These are phyloP conservation scores for Aspergillus clavatus DNA, from an alignment of 2,329 filamentous ascomycete species.

Conservation along the genomic window DNA sequence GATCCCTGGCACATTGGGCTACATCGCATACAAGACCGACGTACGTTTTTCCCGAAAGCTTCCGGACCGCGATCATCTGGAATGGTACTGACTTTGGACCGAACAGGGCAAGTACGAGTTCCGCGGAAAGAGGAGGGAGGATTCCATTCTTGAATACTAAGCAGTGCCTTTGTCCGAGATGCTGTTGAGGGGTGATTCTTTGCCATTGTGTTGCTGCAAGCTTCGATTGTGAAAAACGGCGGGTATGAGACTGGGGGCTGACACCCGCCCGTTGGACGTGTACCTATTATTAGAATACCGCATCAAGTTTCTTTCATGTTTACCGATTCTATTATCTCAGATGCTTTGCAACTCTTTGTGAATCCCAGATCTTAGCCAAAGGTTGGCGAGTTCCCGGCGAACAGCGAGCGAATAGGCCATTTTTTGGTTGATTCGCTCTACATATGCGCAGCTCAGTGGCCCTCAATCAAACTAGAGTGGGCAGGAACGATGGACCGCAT, in stretches of 20 bases:
- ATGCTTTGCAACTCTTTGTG: too few species aligned
- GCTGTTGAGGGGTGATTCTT: neutral
- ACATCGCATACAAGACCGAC: slow-evolving; percentile 73
- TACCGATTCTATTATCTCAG: neutral
- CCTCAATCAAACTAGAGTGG: too few species aligned
- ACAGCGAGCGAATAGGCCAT: too few species aligned
- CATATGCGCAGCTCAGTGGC: too few species aligned
- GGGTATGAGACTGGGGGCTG: neutral
- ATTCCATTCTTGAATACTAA: slow-evolving; percentile 75
- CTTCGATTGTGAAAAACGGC: neutral
- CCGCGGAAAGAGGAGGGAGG: slow-evolving; percentile 81
- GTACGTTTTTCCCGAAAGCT: slow-evolving; percentile 54
- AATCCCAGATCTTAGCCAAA: too few species aligned
- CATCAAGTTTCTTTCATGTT: slow-evolving; percentile 23
- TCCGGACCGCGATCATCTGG: neutral
- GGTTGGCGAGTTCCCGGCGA: too few species aligned
- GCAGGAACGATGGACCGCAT: too few species aligned
- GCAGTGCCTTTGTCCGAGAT: neutral
- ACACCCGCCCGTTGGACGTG: slow-evolving; percentile 26
- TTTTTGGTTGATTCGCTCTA: too few species aligned
- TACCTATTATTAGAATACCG: slow-evolving; percentile 32
- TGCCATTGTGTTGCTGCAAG: neutral
- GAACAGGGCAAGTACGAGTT: slow-evolving; percentile 77
- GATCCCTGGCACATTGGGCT: slow-evolving; percentile 66
- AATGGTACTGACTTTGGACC: slow-evolving; percentile 16